phyloP scores from a whole-genome alignment of 1,139 yeast species.

The Taphrina wiesneri region DNA sequence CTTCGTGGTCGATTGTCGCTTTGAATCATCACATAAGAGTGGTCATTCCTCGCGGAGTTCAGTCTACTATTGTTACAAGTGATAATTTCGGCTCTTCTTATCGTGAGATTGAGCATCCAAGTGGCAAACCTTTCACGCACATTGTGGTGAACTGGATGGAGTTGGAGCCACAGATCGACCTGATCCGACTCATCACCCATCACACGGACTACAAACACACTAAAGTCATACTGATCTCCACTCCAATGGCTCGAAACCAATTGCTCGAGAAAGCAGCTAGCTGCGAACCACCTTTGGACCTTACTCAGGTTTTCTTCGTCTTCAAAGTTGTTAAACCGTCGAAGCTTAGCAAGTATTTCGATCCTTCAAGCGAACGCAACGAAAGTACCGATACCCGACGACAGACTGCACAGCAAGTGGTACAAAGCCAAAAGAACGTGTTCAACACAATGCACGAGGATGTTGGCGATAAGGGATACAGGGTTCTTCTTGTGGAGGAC shows the following conservation, averaged over 20 bases:
- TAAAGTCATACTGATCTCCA: constrained; percentile 43
- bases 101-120: constrained; percentile 10
- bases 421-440: constrained; percentile 31
- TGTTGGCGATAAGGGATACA: constrained; percentile 35
- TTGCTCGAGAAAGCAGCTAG: constrained; percentile 37
- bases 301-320: constrained; percentile 30
- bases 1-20: constrained; percentile 43
- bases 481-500: constrained; percentile 90
- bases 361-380: constrained; percentile 32
- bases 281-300: constrained; percentile 5
- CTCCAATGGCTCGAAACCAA: constrained; percentile 44
- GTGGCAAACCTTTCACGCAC: constrained; percentile 43
- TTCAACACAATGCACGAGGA: constrained; percentile 26
- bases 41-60: constrained; percentile 40
- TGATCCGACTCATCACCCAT: constrained; percentile 36
- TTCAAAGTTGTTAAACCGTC: constrained; percentile 40
- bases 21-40: constrained; percentile 45
- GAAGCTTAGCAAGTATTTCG: constrained; percentile 38
- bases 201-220: constrained; percentile 37
- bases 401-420: constrained; percentile 32
- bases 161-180: constrained; percentile 40
- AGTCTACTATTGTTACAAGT: constrained; percentile 37
- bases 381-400: constrained; percentile 29
- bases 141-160: constrained; percentile 44
- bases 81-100: constrained; percentile 36